Conservation (phyloP, 768 basidiomycete species). For the Amanita thiersii region DNA sequence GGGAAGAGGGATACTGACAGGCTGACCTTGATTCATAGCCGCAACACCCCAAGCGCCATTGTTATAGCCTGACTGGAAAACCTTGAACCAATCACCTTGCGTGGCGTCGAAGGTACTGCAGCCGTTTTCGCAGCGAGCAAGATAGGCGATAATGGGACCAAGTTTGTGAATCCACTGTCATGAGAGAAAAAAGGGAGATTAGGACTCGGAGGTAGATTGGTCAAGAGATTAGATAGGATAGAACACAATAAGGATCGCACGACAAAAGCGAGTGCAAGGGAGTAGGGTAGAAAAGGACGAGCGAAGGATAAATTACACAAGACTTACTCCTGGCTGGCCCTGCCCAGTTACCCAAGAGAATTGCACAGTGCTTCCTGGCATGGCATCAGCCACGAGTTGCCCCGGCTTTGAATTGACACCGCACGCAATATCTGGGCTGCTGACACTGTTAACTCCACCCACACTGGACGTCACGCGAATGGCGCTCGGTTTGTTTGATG, state of each 20-base stretch:
- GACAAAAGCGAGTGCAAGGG: too few species aligned
- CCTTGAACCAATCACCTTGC: conserved; percentile 47
- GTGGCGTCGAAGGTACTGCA: conserved; percentile 36
- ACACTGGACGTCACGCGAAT: conserved; percentile 30
- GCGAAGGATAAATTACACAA: too few species aligned
- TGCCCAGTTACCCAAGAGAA: conserved; percentile 35
- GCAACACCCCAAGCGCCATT: too few species aligned
- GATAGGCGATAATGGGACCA: conserved; percentile 26
- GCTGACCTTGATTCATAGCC: too few species aligned
- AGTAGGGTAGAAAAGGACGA: too few species aligned
- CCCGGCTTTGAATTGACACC: conserved; percentile 35
- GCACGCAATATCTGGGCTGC: conserved; percentile 34
- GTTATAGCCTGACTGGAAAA: conserved; percentile 28
- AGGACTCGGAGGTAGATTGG: too few species aligned
- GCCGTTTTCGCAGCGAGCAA: conserved; percentile 31
- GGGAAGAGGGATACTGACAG: conserved; percentile 36
- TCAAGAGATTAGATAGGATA: too few species aligned
- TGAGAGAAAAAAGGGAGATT: background rate
- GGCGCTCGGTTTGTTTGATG: too few species aligned
- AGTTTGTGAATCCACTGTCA: conserved; percentile 15
- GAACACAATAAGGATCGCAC: too few species aligned
- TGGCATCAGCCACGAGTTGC: conserved; percentile 34
- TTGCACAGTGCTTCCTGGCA: conserved; percentile 33
- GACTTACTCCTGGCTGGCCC: too few species aligned
- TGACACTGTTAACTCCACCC: conserved; percentile 32